Conservation (phyloP, 2,329 filamentous ascomycete genomes). For the Dryadomyces quercivorus region DNA sequence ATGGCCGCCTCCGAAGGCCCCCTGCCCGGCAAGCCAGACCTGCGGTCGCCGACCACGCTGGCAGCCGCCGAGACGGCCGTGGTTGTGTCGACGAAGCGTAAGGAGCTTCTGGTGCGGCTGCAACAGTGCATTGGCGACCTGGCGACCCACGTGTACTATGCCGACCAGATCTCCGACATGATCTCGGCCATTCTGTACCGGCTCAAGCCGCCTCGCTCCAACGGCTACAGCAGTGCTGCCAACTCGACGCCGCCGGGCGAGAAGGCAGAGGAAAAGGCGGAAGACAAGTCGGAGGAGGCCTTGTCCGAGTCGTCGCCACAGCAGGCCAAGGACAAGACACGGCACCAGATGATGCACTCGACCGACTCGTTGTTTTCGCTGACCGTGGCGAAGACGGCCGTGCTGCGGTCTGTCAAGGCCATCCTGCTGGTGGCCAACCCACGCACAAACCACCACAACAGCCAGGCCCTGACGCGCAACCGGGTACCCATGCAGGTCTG, state of each 20-base stretch:
- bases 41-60: slow-evolving; percentile 14
- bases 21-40: slow-evolving; percentile 17
- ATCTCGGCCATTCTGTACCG: slow-evolving; percentile 66
- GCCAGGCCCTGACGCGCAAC: slow-evolving; percentile 56
- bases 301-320: slow-evolving; percentile 27
- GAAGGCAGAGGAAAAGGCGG: slow-evolving; percentile 32
- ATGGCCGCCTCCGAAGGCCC: slow-evolving; percentile 4
- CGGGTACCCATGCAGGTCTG: slow-evolving; percentile 71
- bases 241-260: slow-evolving; percentile 33
- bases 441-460: slow-evolving; percentile 44
- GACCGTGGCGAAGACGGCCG: slow-evolving; percentile 45
- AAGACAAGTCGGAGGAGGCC: slow-evolving; percentile 26
- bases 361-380: slow-evolving; percentile 41
- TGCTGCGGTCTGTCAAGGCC: slow-evolving; percentile 67
- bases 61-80: slow-evolving; percentile 23
- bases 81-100: slow-evolving; percentile 34
- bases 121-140: slow-evolving; percentile 81
- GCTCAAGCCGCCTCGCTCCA: slow-evolving; percentile 51
- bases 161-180: slow-evolving; percentile 93
- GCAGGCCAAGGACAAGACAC: slow-evolving; percentile 5
- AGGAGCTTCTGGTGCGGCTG: slow-evolving; percentile 56
- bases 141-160: slow-evolving; percentile 92
- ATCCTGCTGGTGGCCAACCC: slow-evolving; percentile 74
- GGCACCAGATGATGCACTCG: slow-evolving; percentile 21
- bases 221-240: slow-evolving; percentile 27